Base-by-base conservation (phyloP, 148 eudicot species). In the Tetragonia tetragonoides region DNA sequence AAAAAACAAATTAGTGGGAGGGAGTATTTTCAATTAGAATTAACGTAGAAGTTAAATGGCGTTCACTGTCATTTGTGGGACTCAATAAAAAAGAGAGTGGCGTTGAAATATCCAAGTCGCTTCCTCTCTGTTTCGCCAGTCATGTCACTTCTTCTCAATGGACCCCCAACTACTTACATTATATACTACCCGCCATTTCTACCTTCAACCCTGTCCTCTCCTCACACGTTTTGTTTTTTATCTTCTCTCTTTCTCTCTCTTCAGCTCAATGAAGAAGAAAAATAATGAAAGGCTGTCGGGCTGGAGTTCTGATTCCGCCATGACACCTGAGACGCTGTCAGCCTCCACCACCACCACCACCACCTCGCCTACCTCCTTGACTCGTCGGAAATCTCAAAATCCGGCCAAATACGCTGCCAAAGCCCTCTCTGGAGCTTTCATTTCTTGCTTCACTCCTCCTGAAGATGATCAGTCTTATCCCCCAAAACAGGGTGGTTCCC, bases 361-460 rank as follows among this genome's bases (percentile, higher is more conserved):
- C n/a, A 79, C 88, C 44, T 80, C 92, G 57, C 46, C 80, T 15
- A 9, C 38, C 37, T 78, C 80, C 42, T 40, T 41, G 14, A 12
- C 0, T 70, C 59, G 16, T 2, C 65, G 78, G 6, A 82, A 74
- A 79, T 88, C 91, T 38, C 75, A 74, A 10, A 86, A 77, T 73
- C 83, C 78, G 2, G 86, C 88, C 78, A 88, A 77, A 49, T 59
- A 46, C 72, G 92, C 90, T 7, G 93, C 85, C 28, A 88, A 74
- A 72, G 80, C 85, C 11, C 78, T 94, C 14, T 87, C 92, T n/a
- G 92, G 88, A 42, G 90, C 79, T 63, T 83, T 94, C 53, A 71
- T 88, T 11, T 77, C 83, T 11, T 94, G 98, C 76, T 92, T 90
- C 63, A 90, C 93, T 65, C 97, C 98, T 9, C 93, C 95, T 17